phyloP scores from a whole-genome alignment of 2,329 filamentous ascomycete genomes.

The Sarocladiaceae sp. region DNA sequence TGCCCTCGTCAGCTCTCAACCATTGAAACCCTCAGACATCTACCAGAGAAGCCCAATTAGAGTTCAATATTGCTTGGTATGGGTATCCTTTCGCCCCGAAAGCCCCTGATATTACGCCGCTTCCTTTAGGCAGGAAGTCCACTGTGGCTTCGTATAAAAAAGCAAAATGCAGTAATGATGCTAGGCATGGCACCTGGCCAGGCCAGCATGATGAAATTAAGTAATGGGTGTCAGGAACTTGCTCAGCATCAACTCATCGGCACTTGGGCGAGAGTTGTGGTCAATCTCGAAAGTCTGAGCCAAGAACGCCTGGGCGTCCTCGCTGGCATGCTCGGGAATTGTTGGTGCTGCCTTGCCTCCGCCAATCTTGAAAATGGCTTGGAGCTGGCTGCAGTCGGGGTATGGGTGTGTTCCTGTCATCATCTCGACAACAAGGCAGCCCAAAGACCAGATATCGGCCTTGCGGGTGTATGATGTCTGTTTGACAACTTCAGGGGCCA shows the following conservation, averaged over 20 bases:
- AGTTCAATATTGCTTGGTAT: not conserved
- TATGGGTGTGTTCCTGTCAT: constrained; percentile 96
- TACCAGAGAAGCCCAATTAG: constrained; percentile 1
- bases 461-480: constrained; percentile 98
- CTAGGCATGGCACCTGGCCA: not conserved
- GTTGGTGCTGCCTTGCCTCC: constrained; percentile 82
- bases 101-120: not conserved
- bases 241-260: constrained; percentile 83
- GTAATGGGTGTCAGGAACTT: constrained; percentile 75
- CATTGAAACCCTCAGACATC: no score
- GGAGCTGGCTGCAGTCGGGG: constrained; percentile 93
- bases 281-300: constrained; percentile 92
- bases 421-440: constrained; percentile 97
- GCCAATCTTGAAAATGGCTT: constrained; percentile 98
- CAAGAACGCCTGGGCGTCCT: constrained; percentile 80
- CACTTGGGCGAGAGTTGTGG: constrained; percentile 84
- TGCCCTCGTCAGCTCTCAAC: no score
- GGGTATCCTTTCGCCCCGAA: not conserved
- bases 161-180: not conserved
- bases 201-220: not conserved
- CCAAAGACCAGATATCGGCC: constrained; percentile 97
- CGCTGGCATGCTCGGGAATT: constrained; percentile 80
- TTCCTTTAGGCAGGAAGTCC: not conserved
- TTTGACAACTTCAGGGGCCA: constrained; percentile 97
- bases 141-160: not conserved